Percentiles rank a stretch among this genome's conserved stretches.
phyloP scores from a whole-genome alignment of 495 filamentous ascomycete genomes.

The Astrothelium macrocarpum region DNA sequence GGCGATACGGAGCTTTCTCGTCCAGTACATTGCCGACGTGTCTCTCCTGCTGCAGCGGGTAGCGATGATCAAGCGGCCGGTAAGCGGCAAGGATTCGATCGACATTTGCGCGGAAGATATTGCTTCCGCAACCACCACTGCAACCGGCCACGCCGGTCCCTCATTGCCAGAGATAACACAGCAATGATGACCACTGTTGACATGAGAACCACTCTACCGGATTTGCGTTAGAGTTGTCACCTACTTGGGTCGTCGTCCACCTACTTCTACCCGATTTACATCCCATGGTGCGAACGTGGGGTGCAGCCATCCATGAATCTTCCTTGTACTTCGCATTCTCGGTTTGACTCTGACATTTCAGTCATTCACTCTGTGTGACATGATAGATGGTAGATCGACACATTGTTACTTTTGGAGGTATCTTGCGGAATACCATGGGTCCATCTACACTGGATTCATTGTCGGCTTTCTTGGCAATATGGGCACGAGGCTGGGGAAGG shows the following conservation, averaged over 20 bases:
- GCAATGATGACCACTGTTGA: no score
- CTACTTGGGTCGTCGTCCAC: no score
- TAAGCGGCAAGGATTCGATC: not conserved
- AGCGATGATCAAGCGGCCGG: not conserved
- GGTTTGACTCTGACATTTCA: not conserved
- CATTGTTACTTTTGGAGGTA: not conserved
- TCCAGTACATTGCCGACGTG: not conserved
- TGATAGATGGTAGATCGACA: not conserved
- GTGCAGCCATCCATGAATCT: no score
- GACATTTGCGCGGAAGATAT: not conserved
- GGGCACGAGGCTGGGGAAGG: no score
- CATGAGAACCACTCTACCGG: no score
- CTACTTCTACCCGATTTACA: no score
- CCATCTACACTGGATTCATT: no score
- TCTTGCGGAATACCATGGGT: no score
- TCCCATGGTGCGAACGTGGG: no score
- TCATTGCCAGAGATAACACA: no score
- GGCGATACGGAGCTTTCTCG: not conserved
- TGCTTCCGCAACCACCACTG: not conserved
- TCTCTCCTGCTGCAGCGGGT: not conserved
- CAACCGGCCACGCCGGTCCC: not conserved
- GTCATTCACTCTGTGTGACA: not conserved
- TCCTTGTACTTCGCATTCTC: not conserved
- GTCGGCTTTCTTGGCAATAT: no score
- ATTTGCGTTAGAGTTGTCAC: no score